phyloP scores from a whole-genome alignment of 176 grass and related monocot species.

The Olyra latifolia region DNA sequence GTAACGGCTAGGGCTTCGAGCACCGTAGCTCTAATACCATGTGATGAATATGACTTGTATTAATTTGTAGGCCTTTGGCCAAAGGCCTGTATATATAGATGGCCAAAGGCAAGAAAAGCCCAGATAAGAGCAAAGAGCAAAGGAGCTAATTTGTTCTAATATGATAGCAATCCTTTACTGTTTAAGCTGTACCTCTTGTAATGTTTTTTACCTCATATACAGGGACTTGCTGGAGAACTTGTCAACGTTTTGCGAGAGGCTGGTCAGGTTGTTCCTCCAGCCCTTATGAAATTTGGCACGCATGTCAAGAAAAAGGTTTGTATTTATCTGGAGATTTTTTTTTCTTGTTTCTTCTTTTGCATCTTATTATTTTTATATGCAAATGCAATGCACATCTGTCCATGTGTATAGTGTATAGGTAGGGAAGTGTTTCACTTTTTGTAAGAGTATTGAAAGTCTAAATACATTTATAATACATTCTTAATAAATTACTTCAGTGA shows the following conservation, averaged over 20 bases:
- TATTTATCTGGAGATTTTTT: neutral
- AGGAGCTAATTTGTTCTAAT: no score
- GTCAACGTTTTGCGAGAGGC: slow-evolving; percentile 96
- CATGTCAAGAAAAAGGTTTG: slow-evolving; percentile 99
- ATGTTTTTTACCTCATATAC: slow-evolving; percentile 25
- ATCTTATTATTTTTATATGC: slow-evolving; percentile 24
- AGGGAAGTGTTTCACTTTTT: neutral
- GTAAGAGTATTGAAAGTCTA: neutral
- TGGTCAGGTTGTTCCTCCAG: slow-evolving; percentile 76
- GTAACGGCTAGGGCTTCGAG: no score
- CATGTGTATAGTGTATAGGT: neutral
- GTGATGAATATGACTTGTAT: no score
- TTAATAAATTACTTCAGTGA: neutral
- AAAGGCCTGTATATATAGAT: no score
- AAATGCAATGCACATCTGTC: neutral
- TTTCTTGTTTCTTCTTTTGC: neutral
- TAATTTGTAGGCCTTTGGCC: no score
- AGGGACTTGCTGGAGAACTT: slow-evolving; percentile 94
- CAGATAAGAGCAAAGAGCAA: no score
- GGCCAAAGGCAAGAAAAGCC: no score
- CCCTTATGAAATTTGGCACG: slow-evolving; percentile 90
- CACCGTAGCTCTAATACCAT: no score
- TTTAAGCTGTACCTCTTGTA: neutral
- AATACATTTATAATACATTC: no score
- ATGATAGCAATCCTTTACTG: neutral